Evolutionary conservation across 345 rosid genomes (phyloP).

Genomic region (Xanthoceras sorbifolium): DNA sequence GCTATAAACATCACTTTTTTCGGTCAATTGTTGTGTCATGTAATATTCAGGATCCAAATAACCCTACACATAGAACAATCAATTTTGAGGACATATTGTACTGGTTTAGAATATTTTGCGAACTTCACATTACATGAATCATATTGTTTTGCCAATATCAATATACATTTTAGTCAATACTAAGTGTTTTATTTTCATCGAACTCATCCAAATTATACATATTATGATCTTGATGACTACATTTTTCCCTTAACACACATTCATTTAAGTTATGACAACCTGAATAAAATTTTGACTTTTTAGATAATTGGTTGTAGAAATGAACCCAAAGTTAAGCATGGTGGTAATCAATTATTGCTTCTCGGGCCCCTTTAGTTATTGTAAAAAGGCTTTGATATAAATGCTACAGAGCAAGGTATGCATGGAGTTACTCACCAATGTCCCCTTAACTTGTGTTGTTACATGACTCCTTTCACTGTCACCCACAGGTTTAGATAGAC

Average conservation of each 20-base stretch:
- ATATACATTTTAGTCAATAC: background rate
- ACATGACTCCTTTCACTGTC: conserved; percentile 37
- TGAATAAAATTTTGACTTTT: background rate
- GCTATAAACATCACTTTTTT: conserved; percentile 4
- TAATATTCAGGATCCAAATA: conserved; percentile 8
- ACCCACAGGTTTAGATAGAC: conserved; percentile 45
- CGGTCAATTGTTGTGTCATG: background rate
- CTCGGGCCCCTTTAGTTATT: background rate
- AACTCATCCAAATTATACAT: background rate
- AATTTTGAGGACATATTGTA: background rate
- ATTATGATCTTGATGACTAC: conserved; percentile 53
- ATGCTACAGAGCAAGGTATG: background rate
- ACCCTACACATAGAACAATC: background rate
- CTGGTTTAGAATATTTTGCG: too few species aligned
- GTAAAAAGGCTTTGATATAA: background rate
- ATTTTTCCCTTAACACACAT: conserved; percentile 53
- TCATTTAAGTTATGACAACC: too few species aligned
- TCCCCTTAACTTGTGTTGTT: conserved; percentile 55
- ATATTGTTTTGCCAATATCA: background rate
- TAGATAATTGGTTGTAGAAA: background rate
- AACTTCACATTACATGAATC: background rate
- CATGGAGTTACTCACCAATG: conserved; percentile 36
- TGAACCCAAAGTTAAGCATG: background rate
- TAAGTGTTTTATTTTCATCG: too few species aligned
- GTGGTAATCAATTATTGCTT: too few species aligned